phyloP scores from a whole-genome alignment of 202 grass and related monocot species.

The Brachypodium distachyon region DNA sequence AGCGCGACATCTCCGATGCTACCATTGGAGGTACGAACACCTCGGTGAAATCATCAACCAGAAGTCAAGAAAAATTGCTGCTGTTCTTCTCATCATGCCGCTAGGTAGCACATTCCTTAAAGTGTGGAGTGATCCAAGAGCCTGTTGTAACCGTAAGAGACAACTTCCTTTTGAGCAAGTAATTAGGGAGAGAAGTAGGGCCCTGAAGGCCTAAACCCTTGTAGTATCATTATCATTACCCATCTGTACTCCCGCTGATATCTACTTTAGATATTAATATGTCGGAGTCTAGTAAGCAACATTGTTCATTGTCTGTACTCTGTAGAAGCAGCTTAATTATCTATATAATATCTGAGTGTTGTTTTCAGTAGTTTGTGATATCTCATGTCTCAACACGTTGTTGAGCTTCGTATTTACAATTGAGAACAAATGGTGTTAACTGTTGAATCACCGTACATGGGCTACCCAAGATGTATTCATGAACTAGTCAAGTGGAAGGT shows the following conservation, averaged over 20 bases:
- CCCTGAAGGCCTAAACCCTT: neutral
- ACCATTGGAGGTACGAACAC: constrained; percentile 67
- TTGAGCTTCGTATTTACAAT: neutral
- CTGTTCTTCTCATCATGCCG: neutral
- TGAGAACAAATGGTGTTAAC: neutral
- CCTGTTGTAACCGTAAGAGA: neutral
- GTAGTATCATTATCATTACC: neutral
- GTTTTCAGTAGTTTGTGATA: neutral
- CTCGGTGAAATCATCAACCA: constrained; percentile 26
- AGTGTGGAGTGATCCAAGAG: neutral
- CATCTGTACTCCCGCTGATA: constrained; percentile 8
- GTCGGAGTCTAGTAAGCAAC: neutral
- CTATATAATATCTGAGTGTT: neutral
- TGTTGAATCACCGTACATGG: neutral
- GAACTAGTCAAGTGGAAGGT: neutral
- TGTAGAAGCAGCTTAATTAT: neutral
- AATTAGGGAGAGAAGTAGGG: neutral
- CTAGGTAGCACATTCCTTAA: neutral
- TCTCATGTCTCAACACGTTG: neutral
- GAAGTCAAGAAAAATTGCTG: neutral
- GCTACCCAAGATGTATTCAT: neutral
- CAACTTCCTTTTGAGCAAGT: constrained; percentile 3
- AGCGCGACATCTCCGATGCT: constrained; percentile 87
- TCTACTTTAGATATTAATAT: neutral
- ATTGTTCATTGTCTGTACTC: neutral